Conservation (phyloP, 805 yeast genomes). For the Nakazawaea ishiwadae region DNA sequence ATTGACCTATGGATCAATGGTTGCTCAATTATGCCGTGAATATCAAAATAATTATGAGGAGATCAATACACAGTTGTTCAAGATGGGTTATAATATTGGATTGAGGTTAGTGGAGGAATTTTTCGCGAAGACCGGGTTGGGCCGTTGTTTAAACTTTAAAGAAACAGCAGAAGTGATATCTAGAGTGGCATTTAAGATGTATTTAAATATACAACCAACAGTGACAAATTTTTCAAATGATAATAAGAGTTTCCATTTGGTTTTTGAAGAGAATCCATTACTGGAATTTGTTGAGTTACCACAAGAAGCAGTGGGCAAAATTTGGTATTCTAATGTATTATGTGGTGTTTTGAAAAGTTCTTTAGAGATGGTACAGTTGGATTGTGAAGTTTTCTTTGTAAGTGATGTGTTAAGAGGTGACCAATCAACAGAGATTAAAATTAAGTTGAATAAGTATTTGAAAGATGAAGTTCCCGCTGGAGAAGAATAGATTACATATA, state of each 20-base stretch:
- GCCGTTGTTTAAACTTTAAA: constrained; percentile 71
- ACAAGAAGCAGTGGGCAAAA: constrained; percentile 63
- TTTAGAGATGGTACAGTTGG: constrained; percentile 92
- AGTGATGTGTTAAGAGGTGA: constrained; percentile 83
- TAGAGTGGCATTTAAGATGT: constrained; percentile 87
- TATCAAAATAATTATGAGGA: constrained; percentile 66
- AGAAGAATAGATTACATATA: constrained; percentile 46
- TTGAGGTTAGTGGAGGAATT: constrained; percentile 88
- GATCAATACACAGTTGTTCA: constrained; percentile 80
- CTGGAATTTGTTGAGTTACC: constrained; percentile 96
- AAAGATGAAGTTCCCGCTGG: constrained; percentile 98
- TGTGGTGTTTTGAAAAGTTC: constrained; percentile 92
- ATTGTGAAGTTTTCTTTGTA: constrained; percentile 76
- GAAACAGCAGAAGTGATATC: constrained; percentile 86
- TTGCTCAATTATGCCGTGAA: constrained; percentile 85
- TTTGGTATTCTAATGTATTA: constrained; percentile 91
- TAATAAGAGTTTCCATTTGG: constrained; percentile 66
- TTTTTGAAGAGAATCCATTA: constrained; percentile 81
- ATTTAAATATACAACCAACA: constrained; percentile 75
- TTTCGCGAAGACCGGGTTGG: constrained; percentile 79
- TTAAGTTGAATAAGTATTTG: constrained; percentile 64
- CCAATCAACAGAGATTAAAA: constrained; percentile 70
- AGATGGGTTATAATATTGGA: constrained; percentile 96
- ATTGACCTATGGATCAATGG: constrained; percentile 92
- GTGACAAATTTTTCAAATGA: constrained; percentile 75